Conservation (phyloP, 2,329 filamentous ascomycete species). For the Aspergillus flavus region DNA sequence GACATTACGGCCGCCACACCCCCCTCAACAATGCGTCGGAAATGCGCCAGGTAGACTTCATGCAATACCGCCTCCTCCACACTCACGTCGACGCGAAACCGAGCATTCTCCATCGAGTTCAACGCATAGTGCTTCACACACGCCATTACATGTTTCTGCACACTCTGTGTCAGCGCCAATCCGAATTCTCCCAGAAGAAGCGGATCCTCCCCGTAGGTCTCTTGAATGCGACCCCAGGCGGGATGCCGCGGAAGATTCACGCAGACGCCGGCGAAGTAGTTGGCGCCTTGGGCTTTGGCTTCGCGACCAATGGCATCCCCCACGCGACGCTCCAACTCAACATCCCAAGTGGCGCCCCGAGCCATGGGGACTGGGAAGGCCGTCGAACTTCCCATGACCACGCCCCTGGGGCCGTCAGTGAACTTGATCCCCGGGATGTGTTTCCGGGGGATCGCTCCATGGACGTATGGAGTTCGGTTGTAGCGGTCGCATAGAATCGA, state of each 20-base stretch:
- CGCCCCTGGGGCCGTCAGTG: conserved; percentile 29
- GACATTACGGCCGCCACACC: conserved; percentile 15
- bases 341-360: conserved; percentile 31
- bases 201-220: conserved; percentile 29
- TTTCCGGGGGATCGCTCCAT: conserved; percentile 2
- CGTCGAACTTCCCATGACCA: conserved; percentile 12
- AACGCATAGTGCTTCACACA: conserved; percentile 34
- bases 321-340: conserved; percentile 24
- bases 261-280: conserved; percentile 29
- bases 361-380: conserved; percentile 19
- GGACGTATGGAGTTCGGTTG: conserved; percentile 6
- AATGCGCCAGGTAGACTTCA: conserved; percentile 26
- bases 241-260: conserved; percentile 31
- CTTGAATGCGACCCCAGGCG: conserved; percentile 27
- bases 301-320: conserved; percentile 30
- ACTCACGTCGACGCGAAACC: conserved; percentile 30
- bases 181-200: conserved; percentile 28
- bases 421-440: conserved; percentile 18
- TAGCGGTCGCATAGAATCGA: conserved; percentile 11
- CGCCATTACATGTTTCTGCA: conserved; percentile 29
- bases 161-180: conserved; percentile 24
- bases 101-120: conserved; percentile 34
- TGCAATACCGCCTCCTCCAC: conserved; percentile 29
- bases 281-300: conserved; percentile 30
- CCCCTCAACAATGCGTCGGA: conserved; percentile 12